Base-by-base conservation (phyloP, 768 basidiomycete species). In the Psilocybe tampanensis region DNA sequence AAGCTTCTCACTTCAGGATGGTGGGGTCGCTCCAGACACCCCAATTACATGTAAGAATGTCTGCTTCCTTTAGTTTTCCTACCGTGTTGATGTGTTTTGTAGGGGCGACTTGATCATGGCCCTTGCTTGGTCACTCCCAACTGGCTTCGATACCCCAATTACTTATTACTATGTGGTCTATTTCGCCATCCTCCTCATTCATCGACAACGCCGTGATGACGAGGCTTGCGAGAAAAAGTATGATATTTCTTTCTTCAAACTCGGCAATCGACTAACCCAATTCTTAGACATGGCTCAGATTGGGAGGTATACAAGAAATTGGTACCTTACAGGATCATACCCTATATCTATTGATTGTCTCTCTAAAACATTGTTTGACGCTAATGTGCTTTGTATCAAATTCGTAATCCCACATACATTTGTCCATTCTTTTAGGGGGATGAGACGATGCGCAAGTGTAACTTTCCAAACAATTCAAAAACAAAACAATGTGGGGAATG, bases 21-120 rank as follows among this genome's bases (percentile, higher is more conserved):
- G 97, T 99, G 97, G 97, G 96, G 95, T 8, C 73, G 82, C 48
- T 95, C 91, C 0, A 83, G 92, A 39, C 97, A 99, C 72, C 97
- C 97, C 1, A 95, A 95, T 65, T 95, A 95, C 72, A 68, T 93
- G 89, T 89, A 61, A 54, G 84, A 72, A 29, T 21, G 17, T 2
- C 32, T 34, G n/a, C n/a, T 24, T 51, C 29, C 29, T 8, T 54
- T 12, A 5, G 7, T 18, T 47, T 33, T 22, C n/a, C 36, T 22
- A 55, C 47, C 23, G 3, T 47, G 23, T 13, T 21, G 21, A 42
- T 18, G 42, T 33, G 47, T 21, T 33, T n/a, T 34, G 11, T 26
- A 92, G 91, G 43, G 91, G 91, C 19, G 94, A 95, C 66, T 79
- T 94, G 62, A 71, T 96, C 55, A 97, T 97, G 91, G 88, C 86